Base-by-base conservation (phyloP, 768 basidiomycete species). In the Lyophyllum shimeji region DNA sequence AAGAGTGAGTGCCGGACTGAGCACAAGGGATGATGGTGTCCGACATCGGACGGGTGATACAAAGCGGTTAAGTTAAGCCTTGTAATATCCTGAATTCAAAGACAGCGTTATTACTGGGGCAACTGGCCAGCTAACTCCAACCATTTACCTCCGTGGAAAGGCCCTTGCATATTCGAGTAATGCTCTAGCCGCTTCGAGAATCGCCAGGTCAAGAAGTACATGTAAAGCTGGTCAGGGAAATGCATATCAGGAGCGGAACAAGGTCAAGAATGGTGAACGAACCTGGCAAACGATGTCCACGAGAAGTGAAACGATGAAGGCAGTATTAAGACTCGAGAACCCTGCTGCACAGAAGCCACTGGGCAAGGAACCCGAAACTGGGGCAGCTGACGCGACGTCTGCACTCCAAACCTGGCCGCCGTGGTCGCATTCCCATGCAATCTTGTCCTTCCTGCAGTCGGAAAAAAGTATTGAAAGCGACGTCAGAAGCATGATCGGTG, bases 121-220 rank as follows among this genome's bases (percentile, higher is more conserved):
- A 44, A 58, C 52, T 52, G 29, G 39, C 56, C 54, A 42, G 18
- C 48, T 61, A 51, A 56, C 13, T 20, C 21, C 31, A 53, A 60
- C 61, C 58, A 70, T 80, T 72, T 67, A 86, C 87, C 86, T 69
- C 82, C 84, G 63, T 76, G 62, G 70, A 78, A 82, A 33, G 83
- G 81, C 51, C 83, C 83, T 64, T 85, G 84, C 82, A 90, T 79
- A 62, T 69, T 72, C 31, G 73, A 68, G 72, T 89, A 89, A 70
- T 86, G 81, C 69, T 85, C 83, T 69, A 89, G 70, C 62, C 85
- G 76, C 69, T 84, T 87, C 63, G 80, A 79, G 81, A 82, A 90
- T 53, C 87, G 78, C 88, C 87, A 91, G 64, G 76, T 77, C 69
- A 89, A 72, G 76, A 90, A 88, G 69, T 80, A 83, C 85, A 89